phyloP scores from a whole-genome alignment of 495 filamentous ascomycete genomes.

The Penicillium herquei region DNA sequence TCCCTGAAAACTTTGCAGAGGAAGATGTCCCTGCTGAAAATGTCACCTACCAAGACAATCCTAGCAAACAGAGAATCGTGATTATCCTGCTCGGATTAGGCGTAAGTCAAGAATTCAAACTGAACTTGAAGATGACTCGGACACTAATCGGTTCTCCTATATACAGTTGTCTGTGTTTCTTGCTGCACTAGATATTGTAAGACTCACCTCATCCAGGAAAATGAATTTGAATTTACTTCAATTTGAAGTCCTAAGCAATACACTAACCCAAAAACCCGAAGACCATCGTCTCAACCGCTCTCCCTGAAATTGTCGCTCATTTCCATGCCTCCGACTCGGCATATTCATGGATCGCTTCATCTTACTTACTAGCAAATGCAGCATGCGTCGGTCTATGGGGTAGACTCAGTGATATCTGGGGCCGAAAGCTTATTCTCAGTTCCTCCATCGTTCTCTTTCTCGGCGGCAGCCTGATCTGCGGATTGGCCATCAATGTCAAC shows the following conservation, averaged over 20 bases:
- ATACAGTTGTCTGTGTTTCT: constrained; percentile 2
- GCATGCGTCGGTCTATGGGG: constrained; percentile 50
- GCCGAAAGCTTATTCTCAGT: constrained; percentile 69
- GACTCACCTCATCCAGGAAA: not conserved
- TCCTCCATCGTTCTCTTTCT: constrained; percentile 64
- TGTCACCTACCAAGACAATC: not conserved
- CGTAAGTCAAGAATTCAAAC: not conserved
- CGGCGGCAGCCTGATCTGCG: constrained; percentile 61
- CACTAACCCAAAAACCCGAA: not conserved
- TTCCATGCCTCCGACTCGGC: constrained; percentile 42
- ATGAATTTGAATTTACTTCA: too few relatives aligned
- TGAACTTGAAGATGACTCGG: not conserved
- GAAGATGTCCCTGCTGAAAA: not conserved
- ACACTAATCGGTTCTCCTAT: not conserved
- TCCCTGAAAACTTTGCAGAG: not conserved
- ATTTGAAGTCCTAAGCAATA: too few relatives aligned
- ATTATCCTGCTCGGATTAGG: constrained; percentile 4
- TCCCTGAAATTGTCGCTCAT: constrained; percentile 46
- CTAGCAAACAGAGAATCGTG: not conserved
- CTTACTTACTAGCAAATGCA: constrained; percentile 38
- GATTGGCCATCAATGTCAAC: constrained; percentile 54
- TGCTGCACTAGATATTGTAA: constrained; percentile 3
- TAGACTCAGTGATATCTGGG: constrained; percentile 72
- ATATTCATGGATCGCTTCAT: constrained; percentile 55
- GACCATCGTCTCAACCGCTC: constrained; percentile 54